phyloP scores from a whole-genome alignment of 108 stramenopile genomes.

The Cyclotella atomus region DNA sequence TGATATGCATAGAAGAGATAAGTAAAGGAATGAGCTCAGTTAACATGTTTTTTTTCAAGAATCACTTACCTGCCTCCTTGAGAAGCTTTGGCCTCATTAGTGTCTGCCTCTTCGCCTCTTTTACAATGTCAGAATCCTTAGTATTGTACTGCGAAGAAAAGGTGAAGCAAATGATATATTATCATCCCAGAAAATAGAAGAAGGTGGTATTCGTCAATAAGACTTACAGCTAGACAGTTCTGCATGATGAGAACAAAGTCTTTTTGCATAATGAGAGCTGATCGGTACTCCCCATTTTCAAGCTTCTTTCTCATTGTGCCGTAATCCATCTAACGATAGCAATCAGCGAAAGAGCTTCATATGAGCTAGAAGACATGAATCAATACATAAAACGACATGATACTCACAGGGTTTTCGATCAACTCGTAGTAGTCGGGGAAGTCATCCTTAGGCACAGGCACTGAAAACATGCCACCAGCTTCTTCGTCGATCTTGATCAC shows the following conservation, averaged over 20 bases:
- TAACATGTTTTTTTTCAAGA: background rate
- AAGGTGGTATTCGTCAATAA: too few species aligned
- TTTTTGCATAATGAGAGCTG: conserved; percentile 88
- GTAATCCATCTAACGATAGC: conserved; percentile 71
- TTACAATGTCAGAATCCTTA: conserved; percentile 82
- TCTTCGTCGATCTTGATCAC: conserved; percentile 74
- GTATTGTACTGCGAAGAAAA: conserved; percentile 67
- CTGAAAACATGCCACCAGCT: conserved; percentile 78
- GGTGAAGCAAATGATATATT: background rate
- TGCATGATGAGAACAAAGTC: conserved; percentile 84
- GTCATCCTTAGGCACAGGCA: conserved; percentile 78
- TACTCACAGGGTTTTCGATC: conserved; percentile 62
- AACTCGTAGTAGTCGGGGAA: conserved; percentile 91
- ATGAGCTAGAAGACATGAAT: too few species aligned
- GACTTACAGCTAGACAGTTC: conserved; percentile 61
- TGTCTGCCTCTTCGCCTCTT: conserved; percentile 76
- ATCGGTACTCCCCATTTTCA: conserved; percentile 83
- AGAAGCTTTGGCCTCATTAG: conserved; percentile 71
- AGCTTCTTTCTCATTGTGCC: conserved; percentile 86
- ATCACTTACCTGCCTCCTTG: conserved; percentile 52
- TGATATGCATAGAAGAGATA: background rate
- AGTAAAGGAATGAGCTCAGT: background rate
- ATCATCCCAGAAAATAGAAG: too few species aligned
- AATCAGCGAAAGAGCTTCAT: too few species aligned
- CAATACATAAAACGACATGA: too few species aligned